Conservation (phyloP, 106 monocot genomes). For the Dendrobium chrysotoxum region DNA sequence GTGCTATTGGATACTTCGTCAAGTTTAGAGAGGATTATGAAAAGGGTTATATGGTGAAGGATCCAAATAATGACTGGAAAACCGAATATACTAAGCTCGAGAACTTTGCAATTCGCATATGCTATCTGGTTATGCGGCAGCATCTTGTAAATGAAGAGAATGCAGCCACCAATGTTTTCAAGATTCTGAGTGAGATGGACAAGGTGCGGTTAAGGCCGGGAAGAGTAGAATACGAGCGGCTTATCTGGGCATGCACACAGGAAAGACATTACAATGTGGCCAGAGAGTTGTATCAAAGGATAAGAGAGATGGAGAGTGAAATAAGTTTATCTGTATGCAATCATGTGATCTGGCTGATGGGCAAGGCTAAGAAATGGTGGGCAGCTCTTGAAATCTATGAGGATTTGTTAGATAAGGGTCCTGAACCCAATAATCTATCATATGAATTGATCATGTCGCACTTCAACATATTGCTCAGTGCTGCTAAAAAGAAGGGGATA, state of each 20-base stretch:
- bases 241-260: slow-evolving; percentile 83
- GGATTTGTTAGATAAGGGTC: slow-evolving; percentile 85
- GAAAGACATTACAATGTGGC: slow-evolving; percentile 57
- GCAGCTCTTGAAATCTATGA: slow-evolving; percentile 89
- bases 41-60: slow-evolving; percentile 30
- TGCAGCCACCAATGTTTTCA: slow-evolving; percentile 28
- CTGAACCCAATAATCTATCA: slow-evolving; percentile 81
- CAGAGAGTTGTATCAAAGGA: slow-evolving; percentile 62
- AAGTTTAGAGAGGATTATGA: slow-evolving; percentile 41
- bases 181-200: slow-evolving; percentile 61
- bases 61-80: slow-evolving; percentile 47
- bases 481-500: slow-evolving; percentile 77
- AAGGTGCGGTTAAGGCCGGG: slow-evolving; percentile 24
- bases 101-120: slow-evolving; percentile 46
- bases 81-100: slow-evolving; percentile 55
- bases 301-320: slow-evolving; percentile 42
- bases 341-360: slow-evolving; percentile 85
- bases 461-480: slow-evolving; percentile 62
- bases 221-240: slow-evolving; percentile 44
- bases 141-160: slow-evolving; percentile 48
- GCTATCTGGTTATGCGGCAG: slow-evolving; percentile 57
- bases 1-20: slow-evolving; percentile 45
- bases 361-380: slow-evolving; percentile 98
- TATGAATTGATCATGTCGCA: slow-evolving; percentile 76
- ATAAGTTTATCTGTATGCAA: slow-evolving; percentile 87